Evolutionary conservation across 208 protist species (phyloP), one percentile per base, ranked within the genome.

Genomic region (Trypanosoma rangeli): DNA sequence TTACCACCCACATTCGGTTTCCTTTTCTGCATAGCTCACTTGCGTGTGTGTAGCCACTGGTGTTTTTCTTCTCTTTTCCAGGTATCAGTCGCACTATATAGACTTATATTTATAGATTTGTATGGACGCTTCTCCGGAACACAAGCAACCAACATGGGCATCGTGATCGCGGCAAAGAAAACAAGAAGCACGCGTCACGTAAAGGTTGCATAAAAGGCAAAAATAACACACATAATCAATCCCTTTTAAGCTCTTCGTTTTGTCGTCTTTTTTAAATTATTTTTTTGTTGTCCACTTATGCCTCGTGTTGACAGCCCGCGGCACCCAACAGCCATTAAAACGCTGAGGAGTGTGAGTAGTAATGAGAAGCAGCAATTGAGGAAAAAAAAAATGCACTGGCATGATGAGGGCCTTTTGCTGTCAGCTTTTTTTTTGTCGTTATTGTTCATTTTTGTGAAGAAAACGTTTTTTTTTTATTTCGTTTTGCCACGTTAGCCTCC

Each of bases 151-250:
- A 42, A 5, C 49, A 54, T 15, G 5, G 22, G n/a, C 49, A 54
- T 24, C 55, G 56, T 20, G 26, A 52, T 15, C 39, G 63, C 20
- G 5, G 42, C 33, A 39, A 39, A 29, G 37, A 73, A 66, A 66
- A 49, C 12, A 73, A 64, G 52, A 58, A 53, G 26, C n/a, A 50
- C 54, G 9, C 9, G 12, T 3, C 20, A 42, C 26, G 31, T 69
- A 70, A 72, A 73, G 24, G 53, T 4, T 49, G n/a, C n/a, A 72
- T n/a, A 73, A 18, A 48, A 73, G 4, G 29, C 10, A 28, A n/a
- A 1, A 29, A 56, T 15, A 56, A 56, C 13, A 56, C 9, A 56
- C 2, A 56, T 26, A 28, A 28, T 56, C 0, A 28, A 28, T 15
- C 9, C 29, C 15, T 28, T 56, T 56, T 28, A 4, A 42, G 4